Percentiles rank a stretch among this genome's conserved stretches.
Evolutionary conservation across 352 stramenopile genomes (phyloP).

Genomic region (Plasmopara halstedii): DNA sequence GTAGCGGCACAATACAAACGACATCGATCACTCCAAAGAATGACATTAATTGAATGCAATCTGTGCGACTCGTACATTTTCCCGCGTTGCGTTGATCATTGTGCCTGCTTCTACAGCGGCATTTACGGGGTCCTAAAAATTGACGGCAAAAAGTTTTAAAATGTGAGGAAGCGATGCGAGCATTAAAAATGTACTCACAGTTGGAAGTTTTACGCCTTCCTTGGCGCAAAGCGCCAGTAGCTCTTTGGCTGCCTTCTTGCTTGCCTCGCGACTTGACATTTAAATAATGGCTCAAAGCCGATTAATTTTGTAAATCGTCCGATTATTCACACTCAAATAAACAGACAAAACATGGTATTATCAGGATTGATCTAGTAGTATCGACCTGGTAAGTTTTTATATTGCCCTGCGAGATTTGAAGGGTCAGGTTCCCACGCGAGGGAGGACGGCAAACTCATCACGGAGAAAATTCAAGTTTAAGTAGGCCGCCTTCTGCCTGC

Average conservation of each 20-base stretch:
- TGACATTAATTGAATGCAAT: background rate
- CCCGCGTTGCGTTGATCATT: constrained; percentile 79
- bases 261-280: constrained; percentile 26
- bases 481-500: too few species aligned
- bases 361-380: too few species aligned
- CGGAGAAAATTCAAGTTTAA: too few species aligned
- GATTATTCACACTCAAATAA: too few species aligned
- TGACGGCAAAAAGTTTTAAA: background rate
- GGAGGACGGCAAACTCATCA: too few species aligned
- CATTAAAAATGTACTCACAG: constrained; percentile 22
- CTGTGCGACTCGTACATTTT: constrained; percentile 33
- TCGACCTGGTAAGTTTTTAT: too few species aligned
- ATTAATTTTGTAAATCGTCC: too few species aligned
- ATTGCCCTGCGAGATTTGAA: too few species aligned
- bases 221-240: constrained; percentile 71
- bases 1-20: background rate
- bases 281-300: constrained; percentile 5
- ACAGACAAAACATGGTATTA: too few species aligned
- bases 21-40: background rate
- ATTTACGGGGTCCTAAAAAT: constrained; percentile 55
- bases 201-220: constrained; percentile 73
- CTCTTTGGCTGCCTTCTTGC: constrained; percentile 61
- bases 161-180: background rate
- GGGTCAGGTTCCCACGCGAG: too few species aligned
- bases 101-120: constrained; percentile 75